Base-by-base conservation (phyloP, 2,329 filamentous ascomycete genomes). In the Penicillium sp. region DNA sequence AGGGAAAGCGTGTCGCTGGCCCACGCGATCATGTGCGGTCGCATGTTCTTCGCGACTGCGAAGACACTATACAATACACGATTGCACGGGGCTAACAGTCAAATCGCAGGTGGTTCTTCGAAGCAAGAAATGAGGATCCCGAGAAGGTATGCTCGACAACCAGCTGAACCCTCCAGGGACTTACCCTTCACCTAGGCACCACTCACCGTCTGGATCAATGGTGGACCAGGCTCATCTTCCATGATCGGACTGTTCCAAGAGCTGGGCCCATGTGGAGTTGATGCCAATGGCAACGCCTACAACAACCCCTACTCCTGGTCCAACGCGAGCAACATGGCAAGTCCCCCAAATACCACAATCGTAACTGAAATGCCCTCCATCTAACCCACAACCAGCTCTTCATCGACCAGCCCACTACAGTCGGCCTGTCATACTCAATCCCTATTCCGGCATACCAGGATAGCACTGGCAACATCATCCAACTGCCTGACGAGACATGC, bases 181-280 rank as follows among this genome's bases (percentile, higher is more conserved):
- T 43, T 3, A 43, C 18, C 16, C 43, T 39, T 1, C 4, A 60
- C 22, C 1, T 24, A 52, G 62, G 57, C 62, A 33, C 62, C 62
- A n/a, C 57, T 75, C 40, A 66, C 64, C 4, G 62, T 69, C 18
- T 66, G 66, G 66, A 65, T 68, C 43, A 68, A 68, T 40, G 66
- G 66, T 31, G 66, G 66, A 9, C 66, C 66, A 3, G 66, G 72
- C 0, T 72, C 67, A 16, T 71, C 69, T 18, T 73, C 70, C 7
- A 73, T 74, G 71, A 70, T 73, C 50, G 72, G 72, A 3, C 56
- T 74, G 19, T 73, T 74, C 58, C 72, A 74, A 60, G 72, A 74
- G 50, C 43, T 71, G 2, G 72, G 72, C 22, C 71, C 71, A n/a
- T 74, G 71, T 54, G 64, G 64, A 27, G 58, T 66, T 39, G 64